These are phyloP conservation scores for Ophiostoma angusticollis DNA, from an alignment of 2,329 filamentous ascomycete species.

Conservation along the genomic window DNA sequence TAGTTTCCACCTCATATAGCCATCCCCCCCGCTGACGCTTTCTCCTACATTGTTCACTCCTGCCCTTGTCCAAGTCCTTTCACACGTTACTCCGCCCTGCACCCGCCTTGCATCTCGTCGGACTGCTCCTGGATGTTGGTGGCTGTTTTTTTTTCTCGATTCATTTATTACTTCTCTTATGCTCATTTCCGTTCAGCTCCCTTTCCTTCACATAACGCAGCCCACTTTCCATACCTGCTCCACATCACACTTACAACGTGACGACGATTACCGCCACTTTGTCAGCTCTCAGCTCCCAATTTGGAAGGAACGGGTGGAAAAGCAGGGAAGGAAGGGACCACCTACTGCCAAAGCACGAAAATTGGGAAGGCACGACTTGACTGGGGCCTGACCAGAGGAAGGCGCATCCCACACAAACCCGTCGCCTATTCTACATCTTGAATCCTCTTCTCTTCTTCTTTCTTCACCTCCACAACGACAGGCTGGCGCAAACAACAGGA, in stretches of 20 bases:
- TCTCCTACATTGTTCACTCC: neutral
- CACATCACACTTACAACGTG: too few relatives aligned
- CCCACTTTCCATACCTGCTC: too few relatives aligned
- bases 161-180: neutral
- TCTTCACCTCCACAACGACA: neutral
- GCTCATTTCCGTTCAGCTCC: neutral
- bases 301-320: conserved; percentile 4
- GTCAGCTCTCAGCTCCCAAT: neutral
- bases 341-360: neutral
- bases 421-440: too few relatives aligned
- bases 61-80: too few relatives aligned
- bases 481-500: neutral
- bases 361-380: neutral
- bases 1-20: neutral
- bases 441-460: too few relatives aligned
- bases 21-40: neutral
- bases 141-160: neutral
- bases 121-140: too few relatives aligned
- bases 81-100: conserved; percentile 1
- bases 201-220: too few relatives aligned
- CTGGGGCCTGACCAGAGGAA: too few relatives aligned
- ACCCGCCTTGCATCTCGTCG: neutral
- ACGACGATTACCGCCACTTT: neutral
- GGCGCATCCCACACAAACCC: neutral
- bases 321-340: neutral